Conservation (phyloP, 2,329 filamentous ascomycete genomes). For the Zasmidium angulare region DNA sequence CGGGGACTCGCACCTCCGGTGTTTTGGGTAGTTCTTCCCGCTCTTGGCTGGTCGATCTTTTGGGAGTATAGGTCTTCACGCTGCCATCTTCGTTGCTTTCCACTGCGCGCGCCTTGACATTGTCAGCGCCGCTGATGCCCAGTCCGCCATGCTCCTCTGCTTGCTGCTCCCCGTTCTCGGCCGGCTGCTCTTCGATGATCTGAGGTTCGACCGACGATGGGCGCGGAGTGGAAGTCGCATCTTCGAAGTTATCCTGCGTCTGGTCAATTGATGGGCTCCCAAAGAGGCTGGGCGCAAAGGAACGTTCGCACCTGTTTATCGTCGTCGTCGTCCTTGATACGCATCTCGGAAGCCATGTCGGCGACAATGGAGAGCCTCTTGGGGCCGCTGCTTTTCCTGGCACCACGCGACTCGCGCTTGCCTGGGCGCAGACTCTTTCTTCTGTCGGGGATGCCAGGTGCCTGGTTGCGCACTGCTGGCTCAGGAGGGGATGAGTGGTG, state of each 20-base stretch:
- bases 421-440: conserved; percentile 24
- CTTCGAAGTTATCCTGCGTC: conserved; percentile 74
- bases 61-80: conserved; percentile 4
- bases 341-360: conserved; percentile 29
- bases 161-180: not conserved
- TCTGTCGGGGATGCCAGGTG: conserved; percentile 31
- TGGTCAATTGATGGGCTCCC: not conserved
- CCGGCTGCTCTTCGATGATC: conserved; percentile 18
- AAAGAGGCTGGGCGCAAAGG: not conserved
- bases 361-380: conserved; percentile 17
- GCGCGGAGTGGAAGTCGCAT: conserved; percentile 52
- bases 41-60: not conserved
- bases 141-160: not conserved
- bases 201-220: conserved; percentile 14
- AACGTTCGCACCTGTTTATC: conserved; percentile 6
- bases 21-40: not conserved
- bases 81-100: conserved; percentile 1
- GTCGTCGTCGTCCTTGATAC: conserved; percentile 26
- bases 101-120: not conserved
- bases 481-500: not conserved
- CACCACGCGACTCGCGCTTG: conserved; percentile 9
- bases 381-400: conserved; percentile 18
- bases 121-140: not conserved
- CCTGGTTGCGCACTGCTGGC: conserved; percentile 23
- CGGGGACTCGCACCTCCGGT: not conserved